Conservation (phyloP, 2,329 filamentous ascomycete genomes). For the Teratosphaeriaceae sp. region DNA sequence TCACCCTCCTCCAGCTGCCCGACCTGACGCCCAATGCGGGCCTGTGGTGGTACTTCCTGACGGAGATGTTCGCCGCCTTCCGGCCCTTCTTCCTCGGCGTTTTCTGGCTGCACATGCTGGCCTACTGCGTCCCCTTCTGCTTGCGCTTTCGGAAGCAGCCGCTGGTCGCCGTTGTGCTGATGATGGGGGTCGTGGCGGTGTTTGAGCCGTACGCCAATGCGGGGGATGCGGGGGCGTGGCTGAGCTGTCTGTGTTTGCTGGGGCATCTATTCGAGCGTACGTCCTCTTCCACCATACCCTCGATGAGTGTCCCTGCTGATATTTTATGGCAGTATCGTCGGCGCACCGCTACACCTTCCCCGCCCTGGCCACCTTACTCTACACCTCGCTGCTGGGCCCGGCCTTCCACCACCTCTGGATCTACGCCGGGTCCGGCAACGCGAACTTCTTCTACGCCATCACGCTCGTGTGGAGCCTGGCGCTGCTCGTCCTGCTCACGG, state of each 20-base stretch:
- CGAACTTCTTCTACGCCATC: conserved; percentile 99
- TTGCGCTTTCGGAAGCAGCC: conserved; percentile 80
- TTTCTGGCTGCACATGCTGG: conserved; percentile 91
- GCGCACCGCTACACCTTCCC: conserved; percentile 74
- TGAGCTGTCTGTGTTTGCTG: conserved; percentile 77
- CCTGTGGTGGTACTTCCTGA: conserved; percentile 99
- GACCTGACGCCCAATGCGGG: conserved; percentile 94
- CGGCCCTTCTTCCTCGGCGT: conserved; percentile 94
- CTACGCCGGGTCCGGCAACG: conserved; percentile 94
- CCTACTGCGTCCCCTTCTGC: conserved; percentile 81
- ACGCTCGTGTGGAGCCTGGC: conserved; percentile 97
- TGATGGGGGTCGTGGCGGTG: conserved; percentile 84
- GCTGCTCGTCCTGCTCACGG: conserved; percentile 77
- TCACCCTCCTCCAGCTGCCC: conserved; percentile 81
- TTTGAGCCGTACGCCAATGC: conserved; percentile 98
- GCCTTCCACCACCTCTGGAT: conserved; percentile 98
- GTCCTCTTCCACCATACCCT: conserved; percentile 33
- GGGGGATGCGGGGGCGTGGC: conserved; percentile 78
- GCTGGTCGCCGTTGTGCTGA: conserved; percentile 73
- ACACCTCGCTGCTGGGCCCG: conserved; percentile 81
- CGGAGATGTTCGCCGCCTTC: conserved; percentile 99
- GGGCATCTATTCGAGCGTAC: conserved; percentile 80
- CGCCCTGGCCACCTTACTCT: conserved; percentile 73
- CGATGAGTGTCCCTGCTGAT: too few relatives aligned
- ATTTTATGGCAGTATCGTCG: conserved; percentile 56